Evolutionary conservation across 495 filamentous ascomycete genomes (phyloP), one percentile per base, ranked within the genome.

Genomic region (Penicillium waksmanii): DNA sequence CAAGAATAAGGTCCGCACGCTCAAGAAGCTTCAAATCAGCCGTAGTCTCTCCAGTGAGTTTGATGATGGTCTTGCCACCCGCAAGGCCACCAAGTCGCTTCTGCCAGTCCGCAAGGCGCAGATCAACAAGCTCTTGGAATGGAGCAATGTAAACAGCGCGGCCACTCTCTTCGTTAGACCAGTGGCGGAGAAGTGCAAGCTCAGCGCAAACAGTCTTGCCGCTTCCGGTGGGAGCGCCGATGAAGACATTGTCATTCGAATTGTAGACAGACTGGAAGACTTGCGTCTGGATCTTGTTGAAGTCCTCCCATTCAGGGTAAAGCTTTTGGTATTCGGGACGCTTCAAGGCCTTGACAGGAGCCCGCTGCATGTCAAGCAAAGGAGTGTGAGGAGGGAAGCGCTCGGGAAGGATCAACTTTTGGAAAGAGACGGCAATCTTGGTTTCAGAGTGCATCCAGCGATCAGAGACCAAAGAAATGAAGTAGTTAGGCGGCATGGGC

Each of bases 391-490:
- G 87, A 38, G 92, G 95, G 73, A 99, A 98, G 54, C 95, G 93
- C 74, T 97, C 93, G 0, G 95, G 95, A 5, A 99, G 84, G 56
- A 96, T 87, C 15, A 99, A 78, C 69, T 97, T 96, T 68, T 94
- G 89, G 79, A 99, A 98, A 0, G 93, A 93, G 0, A 99, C 88
- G 0, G 93, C 87, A 44, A 99, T 78, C 67, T 93, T 96, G 7
- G 93, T 96, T 76, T 98, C 93, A 12, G 94, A 92, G 66, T 96
- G 92, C 91, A 98, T 95, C 95, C 95, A 99, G 56, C 96, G 83
- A 65, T 99, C 95, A 3, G 93, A 97, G 15, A 96, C 80, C 55
- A 97, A 82, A 1, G 91, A 92, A 67, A 99, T 92, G 77, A 99
- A 99, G 76, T 98, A 98, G 67, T 98, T 96, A 0, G 95, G 95